Evolutionary conservation across 805 yeast species (phyloP), one percentile per base, ranked within the genome.

Genomic region (Suhomyces tanzawaensis): DNA sequence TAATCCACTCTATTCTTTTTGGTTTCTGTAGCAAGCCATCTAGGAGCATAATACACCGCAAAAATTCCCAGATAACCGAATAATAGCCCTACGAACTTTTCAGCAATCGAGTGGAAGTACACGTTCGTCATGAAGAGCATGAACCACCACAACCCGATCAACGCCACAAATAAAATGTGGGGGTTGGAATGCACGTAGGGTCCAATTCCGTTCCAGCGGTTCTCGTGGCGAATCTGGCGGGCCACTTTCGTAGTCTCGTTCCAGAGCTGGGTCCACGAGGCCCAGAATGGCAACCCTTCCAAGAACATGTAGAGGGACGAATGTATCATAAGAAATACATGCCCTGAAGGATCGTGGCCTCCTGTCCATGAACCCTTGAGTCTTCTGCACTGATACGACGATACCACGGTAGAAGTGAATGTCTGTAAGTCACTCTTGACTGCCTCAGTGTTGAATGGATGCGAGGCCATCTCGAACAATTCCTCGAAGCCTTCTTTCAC

Each of bases 271-370:
- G 33, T 34, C 58, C 68, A 60, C 15, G 60, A 48, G n/a, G 27
- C 45, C 64, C 61, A 69, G 50, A 49, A 59, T 32, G 43, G 79
- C 16, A 69, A 42, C 6, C 77, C 55, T 55, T 90, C 96, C 39
- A 79, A 78, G 53, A 85, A 67, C 46, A 91, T 53, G 40, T 84
- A 75, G 39, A 82, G 55, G 21, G 82, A 74, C 7, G 86, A 71
- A 41, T 82, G 84, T 4, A 82, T 73, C 31, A 91, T 64, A 29
- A 93, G 58, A 51, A 90, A 93, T 1, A 87, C 82, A 56, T 93
- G 99, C 0, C 99, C 99, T 44, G 91, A 82, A 4, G 98, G 96
- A 64, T 93, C 99, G 55, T 88, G 96, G 0, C 99, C 99, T 0
- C 96, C 98, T 83, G 35, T 81, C 88, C 52, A 75, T 19, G 43